Evolutionary conservation across 2,329 filamentous ascomycete species (phyloP).

Genomic region (Bretziella fagacearum): DNA sequence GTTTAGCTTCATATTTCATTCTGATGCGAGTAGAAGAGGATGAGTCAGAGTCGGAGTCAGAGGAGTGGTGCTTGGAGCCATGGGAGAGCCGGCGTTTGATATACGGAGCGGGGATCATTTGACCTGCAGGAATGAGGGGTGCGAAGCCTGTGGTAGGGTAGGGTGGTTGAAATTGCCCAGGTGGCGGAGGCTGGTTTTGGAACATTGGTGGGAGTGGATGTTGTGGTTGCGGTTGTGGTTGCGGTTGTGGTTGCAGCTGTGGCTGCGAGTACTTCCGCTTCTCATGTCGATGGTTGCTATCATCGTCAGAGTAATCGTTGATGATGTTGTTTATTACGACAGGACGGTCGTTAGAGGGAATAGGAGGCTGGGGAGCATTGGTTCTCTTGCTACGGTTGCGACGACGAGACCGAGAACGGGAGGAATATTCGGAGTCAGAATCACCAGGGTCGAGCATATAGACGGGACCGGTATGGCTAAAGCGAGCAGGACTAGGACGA

Average conservation of each 20-base stretch:
- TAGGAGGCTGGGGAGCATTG: not conserved
- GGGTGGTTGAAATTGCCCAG: not conserved
- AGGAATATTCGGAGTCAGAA: not conserved
- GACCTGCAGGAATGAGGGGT: not conserved
- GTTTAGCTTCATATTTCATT: not conserved
- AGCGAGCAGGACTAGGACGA: slow-evolving; percentile 3
- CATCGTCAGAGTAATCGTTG: slow-evolving; percentile 4
- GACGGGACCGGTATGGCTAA: not conserved
- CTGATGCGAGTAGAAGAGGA: not conserved
- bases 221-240: not conserved
- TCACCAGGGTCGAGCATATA: not conserved
- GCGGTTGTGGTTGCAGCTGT: not conserved
- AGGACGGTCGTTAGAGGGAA: not conserved
- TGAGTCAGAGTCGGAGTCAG: not conserved
- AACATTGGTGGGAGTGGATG: not conserved
- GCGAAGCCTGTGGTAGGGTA: not conserved
- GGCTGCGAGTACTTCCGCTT: not conserved
- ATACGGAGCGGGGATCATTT: not conserved
- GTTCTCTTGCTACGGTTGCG: not conserved
- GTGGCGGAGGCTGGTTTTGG: not conserved
- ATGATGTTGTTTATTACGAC: slow-evolving; percentile 6
- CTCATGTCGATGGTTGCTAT: not conserved
- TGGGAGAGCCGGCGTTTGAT: not conserved
- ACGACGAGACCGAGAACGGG: not conserved
- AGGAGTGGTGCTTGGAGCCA: not conserved